phyloP scores from a whole-genome alignment of 768 basidiomycete genomes.

The Tricholoma bakamatsutake region DNA sequence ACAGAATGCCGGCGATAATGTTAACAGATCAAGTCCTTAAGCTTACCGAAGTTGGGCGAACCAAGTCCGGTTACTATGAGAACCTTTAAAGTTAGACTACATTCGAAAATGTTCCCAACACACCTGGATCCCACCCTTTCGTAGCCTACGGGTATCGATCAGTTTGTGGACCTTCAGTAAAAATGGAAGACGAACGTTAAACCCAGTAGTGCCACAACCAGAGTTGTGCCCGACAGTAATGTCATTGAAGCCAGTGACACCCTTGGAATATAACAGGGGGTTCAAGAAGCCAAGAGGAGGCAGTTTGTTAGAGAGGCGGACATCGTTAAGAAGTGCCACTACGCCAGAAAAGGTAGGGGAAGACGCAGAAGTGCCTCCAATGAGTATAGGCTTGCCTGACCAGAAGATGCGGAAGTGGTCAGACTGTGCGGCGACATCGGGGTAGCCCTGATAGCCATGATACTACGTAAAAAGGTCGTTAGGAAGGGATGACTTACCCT shows the following conservation, averaged over 20 bases:
- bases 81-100: not conserved
- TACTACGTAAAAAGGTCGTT: not conserved
- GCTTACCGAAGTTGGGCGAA: constrained; percentile 43
- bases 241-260: constrained; percentile 43
- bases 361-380: constrained; percentile 62
- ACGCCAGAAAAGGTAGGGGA: constrained; percentile 61
- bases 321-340: constrained; percentile 62
- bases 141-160: constrained; percentile 29
- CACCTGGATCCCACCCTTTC: constrained; percentile 58
- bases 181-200: constrained; percentile 41
- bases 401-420: constrained; percentile 41
- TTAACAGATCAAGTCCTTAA: constrained; percentile 15
- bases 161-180: not conserved
- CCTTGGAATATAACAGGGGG: constrained; percentile 49
- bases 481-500: constrained; percentile 34
- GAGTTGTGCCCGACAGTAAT: constrained; percentile 51
- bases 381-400: constrained; percentile 32
- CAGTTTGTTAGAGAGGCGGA: constrained; percentile 36
- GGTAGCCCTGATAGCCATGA: constrained; percentile 37
- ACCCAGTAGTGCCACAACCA: constrained; percentile 59
- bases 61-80: constrained; percentile 16
- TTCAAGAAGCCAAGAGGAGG: constrained; percentile 61
- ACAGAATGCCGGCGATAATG: not conserved
- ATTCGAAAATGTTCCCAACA: constrained; percentile 10
- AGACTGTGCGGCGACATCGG: constrained; percentile 40